Base-by-base conservation (phyloP, 164 flowering plant species). In the Nymphaea colorata region DNA sequence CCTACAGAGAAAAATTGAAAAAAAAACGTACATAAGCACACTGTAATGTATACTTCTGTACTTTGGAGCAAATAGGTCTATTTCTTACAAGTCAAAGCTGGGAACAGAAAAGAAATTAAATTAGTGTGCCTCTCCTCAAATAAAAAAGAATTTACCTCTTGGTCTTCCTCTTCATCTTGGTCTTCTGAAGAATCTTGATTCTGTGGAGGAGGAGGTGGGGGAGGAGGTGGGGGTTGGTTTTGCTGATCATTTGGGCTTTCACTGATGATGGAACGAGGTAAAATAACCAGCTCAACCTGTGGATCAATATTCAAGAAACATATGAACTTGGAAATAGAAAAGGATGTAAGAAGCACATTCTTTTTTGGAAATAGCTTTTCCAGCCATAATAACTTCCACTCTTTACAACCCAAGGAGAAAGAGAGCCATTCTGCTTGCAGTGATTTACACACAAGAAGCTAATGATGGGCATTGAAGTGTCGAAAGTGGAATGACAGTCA, bases 281-380 rank as follows among this genome's bases (percentile, higher is more conserved):
- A 91, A 76, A 91, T 89, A 62, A 93, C 98, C 69, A 93, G 74
- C 77, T 93, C 98, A 16, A 91, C 98, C 98, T 93, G 84, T 18
- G 72, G 41, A 43, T 64, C 41, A 71, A 25, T 1, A 60, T 65
- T 18, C 5, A 61, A 11, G 66, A 17, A 16, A 44, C 12, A 64
- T 62, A 41, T 42, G 66, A 61, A 47, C 55, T 47, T 6, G 55
- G 12, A 6, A 14, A 47, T 4, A 7, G 55, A 14, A 4, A 47
- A 47, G 55, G 55, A 25, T 25, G 36, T 25, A 25, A 25, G 0
- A 25, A 25, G 36, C 36, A 25, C 36, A 25, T 25, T 25, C 36
- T 25, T 25, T 25, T 25, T 25, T 25, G 1, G 36, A 25, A 25
- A 25, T 25, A 25, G 36, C 36, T 25, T 25, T 25, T 25, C 36